Percentiles rank a stretch among this genome's conserved stretches.
phyloP scores from a whole-genome alignment of 192 early-diverging fungal genomes.

The Coemansia aciculifera region DNA sequence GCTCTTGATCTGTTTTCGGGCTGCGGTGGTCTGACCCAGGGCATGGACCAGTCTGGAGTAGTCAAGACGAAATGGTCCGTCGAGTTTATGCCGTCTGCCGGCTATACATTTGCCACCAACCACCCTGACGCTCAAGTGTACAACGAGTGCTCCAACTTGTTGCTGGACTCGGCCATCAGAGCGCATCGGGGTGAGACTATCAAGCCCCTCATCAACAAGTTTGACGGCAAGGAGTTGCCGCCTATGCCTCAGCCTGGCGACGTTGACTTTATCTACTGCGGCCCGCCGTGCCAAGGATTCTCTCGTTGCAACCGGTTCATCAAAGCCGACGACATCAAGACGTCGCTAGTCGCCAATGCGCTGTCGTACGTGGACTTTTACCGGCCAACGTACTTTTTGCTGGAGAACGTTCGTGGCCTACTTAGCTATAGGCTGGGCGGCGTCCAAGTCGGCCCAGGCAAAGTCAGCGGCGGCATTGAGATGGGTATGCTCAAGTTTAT shows the following conservation, averaged over 20 bases:
- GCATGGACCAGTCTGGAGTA: constrained; percentile 59
- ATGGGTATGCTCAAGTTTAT: constrained; percentile 72
- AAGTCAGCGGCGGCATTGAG: constrained; percentile 59
- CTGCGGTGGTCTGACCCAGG: constrained; percentile 68
- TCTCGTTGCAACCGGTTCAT: constrained; percentile 61
- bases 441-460: constrained; percentile 52
- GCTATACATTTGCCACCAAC: constrained; percentile 63
- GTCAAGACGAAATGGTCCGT: constrained; percentile 66
- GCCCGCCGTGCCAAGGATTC: constrained; percentile 75
- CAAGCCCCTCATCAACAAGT: constrained; percentile 44
- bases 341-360: constrained; percentile 62
- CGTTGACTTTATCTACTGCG: constrained; percentile 73
- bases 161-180: constrained; percentile 65
- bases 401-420: constrained; percentile 72
- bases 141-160: constrained; percentile 63
- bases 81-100: constrained; percentile 62
- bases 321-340: constrained; percentile 68
- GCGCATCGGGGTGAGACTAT: constrained; percentile 39
- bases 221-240: constrained; percentile 36
- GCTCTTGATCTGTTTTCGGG: constrained; percentile 72
- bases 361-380: constrained; percentile 73
- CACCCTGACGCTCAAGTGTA: constrained; percentile 61
- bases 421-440: constrained; percentile 60
- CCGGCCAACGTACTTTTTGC: constrained; percentile 63
- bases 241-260: constrained; percentile 64